Conservation (phyloP, 2,329 filamentous ascomycete species). For the Colletotrichum aenigma region DNA sequence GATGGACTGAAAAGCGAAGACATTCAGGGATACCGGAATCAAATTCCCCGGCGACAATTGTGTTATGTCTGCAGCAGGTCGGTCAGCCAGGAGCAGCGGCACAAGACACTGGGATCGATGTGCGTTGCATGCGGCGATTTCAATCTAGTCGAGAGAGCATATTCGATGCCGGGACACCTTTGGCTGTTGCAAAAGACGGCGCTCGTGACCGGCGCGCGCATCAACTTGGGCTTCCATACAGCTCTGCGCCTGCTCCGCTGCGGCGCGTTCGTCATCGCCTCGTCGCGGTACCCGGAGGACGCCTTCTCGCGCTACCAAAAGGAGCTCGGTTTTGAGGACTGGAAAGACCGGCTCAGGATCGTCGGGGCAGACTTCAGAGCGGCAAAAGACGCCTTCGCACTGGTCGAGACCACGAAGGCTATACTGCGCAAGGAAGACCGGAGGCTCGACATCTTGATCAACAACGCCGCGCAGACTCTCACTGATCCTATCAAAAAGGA, state of each 20-base stretch:
- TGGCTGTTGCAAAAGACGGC: too few relatives aligned
- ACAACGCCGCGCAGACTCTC: slow-evolving; percentile 42
- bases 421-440: slow-evolving; percentile 18
- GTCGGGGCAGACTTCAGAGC: neutral
- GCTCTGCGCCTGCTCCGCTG: slow-evolving; percentile 36
- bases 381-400: neutral
- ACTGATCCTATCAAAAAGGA: slow-evolving; percentile 36
- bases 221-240: slow-evolving; percentile 37
- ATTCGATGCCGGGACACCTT: slow-evolving; percentile 13
- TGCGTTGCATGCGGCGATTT: slow-evolving; percentile 37
- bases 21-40: neutral
- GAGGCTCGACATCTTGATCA: slow-evolving; percentile 36
- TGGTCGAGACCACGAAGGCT: neutral
- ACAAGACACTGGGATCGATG: slow-evolving; percentile 29
- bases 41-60: neutral
- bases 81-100: neutral
- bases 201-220: neutral
- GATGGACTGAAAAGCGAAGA: neutral
- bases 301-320: neutral
- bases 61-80: neutral
- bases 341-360: neutral
- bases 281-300: neutral
- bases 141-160: slow-evolving; percentile 30
- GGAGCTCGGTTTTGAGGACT: neutral
- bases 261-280: slow-evolving; percentile 36